Evolutionary conservation across 495 filamentous ascomycete species (phyloP).

Genomic region (Penicillium bovifimosum): DNA sequence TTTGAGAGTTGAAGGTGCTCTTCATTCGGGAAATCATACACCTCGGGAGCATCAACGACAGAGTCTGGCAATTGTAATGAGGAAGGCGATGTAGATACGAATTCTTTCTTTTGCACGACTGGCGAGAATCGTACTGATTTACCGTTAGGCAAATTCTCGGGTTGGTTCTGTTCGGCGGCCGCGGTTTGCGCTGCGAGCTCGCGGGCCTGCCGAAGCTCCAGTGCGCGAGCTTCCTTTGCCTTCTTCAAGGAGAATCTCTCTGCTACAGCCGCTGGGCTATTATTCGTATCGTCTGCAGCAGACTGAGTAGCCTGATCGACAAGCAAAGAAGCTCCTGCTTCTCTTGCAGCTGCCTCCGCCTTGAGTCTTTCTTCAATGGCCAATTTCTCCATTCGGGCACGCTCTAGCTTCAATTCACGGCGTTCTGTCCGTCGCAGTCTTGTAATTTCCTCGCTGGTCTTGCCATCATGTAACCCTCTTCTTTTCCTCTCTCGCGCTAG

Average conservation of each 20-base stretch:
- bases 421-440: slow-evolving; percentile 70
- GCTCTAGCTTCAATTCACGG: slow-evolving; percentile 76
- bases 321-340: slow-evolving; percentile 13
- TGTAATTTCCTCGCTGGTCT: slow-evolving; percentile 77
- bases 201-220: slow-evolving; percentile 27
- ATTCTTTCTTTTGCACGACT: slow-evolving; percentile 52
- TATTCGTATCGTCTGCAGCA: slow-evolving; percentile 15
- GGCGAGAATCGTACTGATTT: slow-evolving; percentile 65
- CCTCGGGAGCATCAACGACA: slow-evolving; percentile 22
- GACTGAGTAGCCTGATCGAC: slow-evolving; percentile 7
- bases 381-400: slow-evolving; percentile 78
- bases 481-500: slow-evolving; percentile 72
- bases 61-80: slow-evolving; percentile 10
- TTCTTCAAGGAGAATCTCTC: slow-evolving; percentile 41
- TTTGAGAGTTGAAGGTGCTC: slow-evolving; percentile 87
- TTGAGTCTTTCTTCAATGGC: slow-evolving; percentile 66
- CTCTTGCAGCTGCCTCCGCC: slow-evolving; percentile 50
- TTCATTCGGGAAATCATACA: slow-evolving; percentile 55
- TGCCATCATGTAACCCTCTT: slow-evolving; percentile 54
- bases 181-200: slow-evolving; percentile 17
- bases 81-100: slow-evolving; percentile 43
- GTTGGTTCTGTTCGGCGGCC: slow-evolving; percentile 2
- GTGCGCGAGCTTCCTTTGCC: slow-evolving; percentile 33
- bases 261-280: slow-evolving; percentile 14
- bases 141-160: slow-evolving; percentile 24